phyloP scores from a whole-genome alignment of 805 yeast species.

The Vanderwaltozyma verrucispora region DNA sequence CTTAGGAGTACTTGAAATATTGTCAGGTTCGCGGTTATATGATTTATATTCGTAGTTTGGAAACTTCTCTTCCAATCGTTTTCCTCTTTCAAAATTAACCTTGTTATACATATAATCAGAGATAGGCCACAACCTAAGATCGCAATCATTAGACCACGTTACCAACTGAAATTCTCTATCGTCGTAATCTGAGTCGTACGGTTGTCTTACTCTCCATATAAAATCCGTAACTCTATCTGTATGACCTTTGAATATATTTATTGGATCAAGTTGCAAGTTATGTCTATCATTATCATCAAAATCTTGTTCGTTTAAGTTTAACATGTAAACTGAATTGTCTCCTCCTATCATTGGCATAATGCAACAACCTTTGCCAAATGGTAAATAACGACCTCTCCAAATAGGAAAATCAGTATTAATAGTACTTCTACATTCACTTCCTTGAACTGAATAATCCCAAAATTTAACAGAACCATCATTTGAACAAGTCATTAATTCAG shows the following conservation, averaged over 20 bases:
- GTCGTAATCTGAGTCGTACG: constrained; percentile 35
- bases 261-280: constrained; percentile 37
- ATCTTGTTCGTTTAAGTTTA: constrained; percentile 14
- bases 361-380: constrained; percentile 82
- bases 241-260: constrained; percentile 67
- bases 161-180: constrained; percentile 84
- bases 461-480: constrained; percentile 76
- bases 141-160: constrained; percentile 89
- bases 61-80: constrained; percentile 29
- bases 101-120: constrained; percentile 38
- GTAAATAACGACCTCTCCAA: constrained; percentile 77
- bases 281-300: constrained; percentile 12
- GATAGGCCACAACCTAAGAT: constrained; percentile 73
- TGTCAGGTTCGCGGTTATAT: constrained; percentile 42
- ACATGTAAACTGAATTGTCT: constrained; percentile 35
- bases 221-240: constrained; percentile 79
- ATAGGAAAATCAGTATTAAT: constrained; percentile 75
- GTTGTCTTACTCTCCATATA: constrained; percentile 66
- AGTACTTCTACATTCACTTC: constrained; percentile 41
- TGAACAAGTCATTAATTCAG: constrained; percentile 68
- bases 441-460: constrained; percentile 53
- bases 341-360: constrained; percentile 91
- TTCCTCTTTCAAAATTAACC: constrained; percentile 34
- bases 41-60: constrained; percentile 38
- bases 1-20: constrained; percentile 12